Base-by-base conservation (phyloP, 2,329 filamentous ascomycete species). In the Aspergillus puulaauensis region DNA sequence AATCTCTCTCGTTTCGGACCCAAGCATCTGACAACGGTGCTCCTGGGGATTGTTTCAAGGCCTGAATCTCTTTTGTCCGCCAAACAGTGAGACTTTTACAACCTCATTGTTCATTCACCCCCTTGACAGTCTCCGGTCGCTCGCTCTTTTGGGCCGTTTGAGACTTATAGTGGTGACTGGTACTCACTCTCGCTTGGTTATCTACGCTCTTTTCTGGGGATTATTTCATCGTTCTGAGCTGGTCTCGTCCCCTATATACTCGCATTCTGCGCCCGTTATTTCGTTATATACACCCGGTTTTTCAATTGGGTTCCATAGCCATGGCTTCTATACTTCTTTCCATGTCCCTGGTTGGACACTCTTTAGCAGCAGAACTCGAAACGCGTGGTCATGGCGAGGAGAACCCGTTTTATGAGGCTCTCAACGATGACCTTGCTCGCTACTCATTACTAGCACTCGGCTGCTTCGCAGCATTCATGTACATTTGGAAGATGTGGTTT, bases 371-470 rank as follows among this genome's bases (percentile, higher is more conserved):
- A 31, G 59, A 70, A 7, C 52, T 71, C 27, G 65, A 67, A 51
- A 71, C 69, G 54, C 70, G 69, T 14, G 33, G 33, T 46, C 44
- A 54, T 56, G 61, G 59, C 19, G 58, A 58, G 19, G 56, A 54
- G 21, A 46, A 51, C 40, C 51, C 57, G 21, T 66, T 65, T 54
- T 70, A 72, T 44, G 70, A 70, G 52, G 60, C 70, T 21, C 61
- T 76, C 56, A 85, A 88, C 65, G 75, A 82, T 63, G 76, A 81
- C 44, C 79, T 90, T 41, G 81, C 82, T 39, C 77, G 83, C 56
- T 87, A 88, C 69, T 79, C 88, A 44, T 77, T 88, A 62, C 77
- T 86, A 63, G 80, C 88, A 27, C 86, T 90, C 72, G 85, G 85
- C 53, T 82, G 82, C 51, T 79, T 92, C 52, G 82, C 88, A 12